Evolutionary conservation across 768 basidiomycete species (phyloP), one percentile per base, ranked within the genome.

Genomic region (Coprinellus aureogranulatus): DNA sequence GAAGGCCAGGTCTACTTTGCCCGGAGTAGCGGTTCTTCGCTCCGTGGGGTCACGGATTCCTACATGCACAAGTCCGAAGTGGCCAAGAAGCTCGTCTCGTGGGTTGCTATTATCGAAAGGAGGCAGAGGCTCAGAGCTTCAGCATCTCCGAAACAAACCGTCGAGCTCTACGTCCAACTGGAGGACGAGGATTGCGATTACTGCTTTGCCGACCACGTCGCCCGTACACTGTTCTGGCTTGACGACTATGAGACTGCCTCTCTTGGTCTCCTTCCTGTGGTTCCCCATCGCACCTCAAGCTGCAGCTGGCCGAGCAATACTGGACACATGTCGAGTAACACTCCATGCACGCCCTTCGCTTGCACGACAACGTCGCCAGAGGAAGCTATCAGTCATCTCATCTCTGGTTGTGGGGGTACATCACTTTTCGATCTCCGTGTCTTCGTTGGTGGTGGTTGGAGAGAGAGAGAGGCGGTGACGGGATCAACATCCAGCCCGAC

Each of bases 261-360:
- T 0, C 69, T 87, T 2, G 71, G 72, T 30, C 70, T 87, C 20
- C 69, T 71, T 1, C 66, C 75, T 4, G 77, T 78, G 3, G 75
- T 73, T 47, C 85, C 5, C 34, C 67, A 9, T 77, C 79, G 3
- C 85, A 88, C 66, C 69, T 85, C 20, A 75, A 74, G 51, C 59
- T 72, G 18, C 72, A 73, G 3, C 62, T 87, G 8, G 75, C 83
- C 44, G 75, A 77, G 26, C 69, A 82, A 16, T 88, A 84, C 57
- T 88, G 87, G 87, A 64, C 63, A 1, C 87, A 89, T 59, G 68
- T 86, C 18, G 86, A 88, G 61, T 80, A 74, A 58, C 87, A 84
- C 65, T 85, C 84, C 0, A 82, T 81, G 70, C 87, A 58, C 28
- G 26, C 26, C 31, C 16, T 58, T 42, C 10, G 20, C 4, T 58